Percentiles rank a stretch among this genome's conserved stretches.
Conservation (phyloP, 345 rosid species). For the Corymbia maculata region DNA sequence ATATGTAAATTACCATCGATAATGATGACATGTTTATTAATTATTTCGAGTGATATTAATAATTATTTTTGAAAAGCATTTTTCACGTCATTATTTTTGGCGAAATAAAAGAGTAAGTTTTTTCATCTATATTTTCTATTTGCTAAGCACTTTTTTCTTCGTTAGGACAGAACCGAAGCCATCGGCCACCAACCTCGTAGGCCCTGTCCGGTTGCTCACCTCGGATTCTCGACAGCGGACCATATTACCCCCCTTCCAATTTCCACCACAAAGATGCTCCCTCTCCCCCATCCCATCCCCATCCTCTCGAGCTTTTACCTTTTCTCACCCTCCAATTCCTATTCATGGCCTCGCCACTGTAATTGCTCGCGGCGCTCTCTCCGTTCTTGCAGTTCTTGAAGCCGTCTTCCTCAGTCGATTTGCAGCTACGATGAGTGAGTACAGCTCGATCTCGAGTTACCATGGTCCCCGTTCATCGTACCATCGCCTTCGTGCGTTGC, state of each 20-base stretch:
- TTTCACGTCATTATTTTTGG: too few relatives aligned
- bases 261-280: not conserved
- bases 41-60: fast-evolving
- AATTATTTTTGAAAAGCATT: fast-evolving
- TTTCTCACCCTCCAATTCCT: not conserved
- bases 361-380: not conserved
- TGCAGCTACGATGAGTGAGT: not conserved
- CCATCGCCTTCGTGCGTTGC: not conserved
- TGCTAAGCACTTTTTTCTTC: too few relatives aligned
- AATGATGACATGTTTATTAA: too few relatives aligned
- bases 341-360: not conserved
- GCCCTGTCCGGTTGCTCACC: not conserved
- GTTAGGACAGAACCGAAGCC: too few relatives aligned
- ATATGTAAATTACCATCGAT: not conserved
- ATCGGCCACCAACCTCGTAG: not conserved
- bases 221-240: not conserved
- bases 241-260: not conserved
- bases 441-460: not conserved
- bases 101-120: too few relatives aligned
- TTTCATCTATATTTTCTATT: not conserved
- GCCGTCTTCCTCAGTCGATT: not conserved
- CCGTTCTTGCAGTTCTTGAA: not conserved
- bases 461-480: not conserved
- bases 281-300: not conserved
- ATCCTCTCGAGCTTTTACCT: not conserved